phyloP scores from a whole-genome alignment of 2,329 filamentous ascomycete species.

The Septoria petroselini region DNA sequence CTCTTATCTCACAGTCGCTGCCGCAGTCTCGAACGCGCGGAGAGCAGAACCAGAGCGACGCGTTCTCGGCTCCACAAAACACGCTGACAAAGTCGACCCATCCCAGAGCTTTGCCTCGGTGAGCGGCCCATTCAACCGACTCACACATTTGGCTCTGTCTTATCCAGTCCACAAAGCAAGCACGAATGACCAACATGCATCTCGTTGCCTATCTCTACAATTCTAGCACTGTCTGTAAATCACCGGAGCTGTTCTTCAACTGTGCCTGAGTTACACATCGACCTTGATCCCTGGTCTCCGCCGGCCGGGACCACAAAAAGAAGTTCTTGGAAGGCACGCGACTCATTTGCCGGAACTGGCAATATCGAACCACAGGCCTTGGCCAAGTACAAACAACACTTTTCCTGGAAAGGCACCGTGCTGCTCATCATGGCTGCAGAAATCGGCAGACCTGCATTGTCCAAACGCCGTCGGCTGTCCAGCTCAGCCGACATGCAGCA shows the following conservation, averaged over 20 bases:
- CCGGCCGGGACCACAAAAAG: background rate
- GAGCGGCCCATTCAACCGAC: conserved; percentile 8
- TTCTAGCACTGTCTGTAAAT: background rate
- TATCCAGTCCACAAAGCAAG: conserved; percentile 7
- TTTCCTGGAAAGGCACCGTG: background rate
- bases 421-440: conserved; percentile 17
- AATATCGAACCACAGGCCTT: conserved; percentile 9
- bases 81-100: no score
- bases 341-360: conserved; percentile 9
- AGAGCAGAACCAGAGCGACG: no score
- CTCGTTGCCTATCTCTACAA: background rate
- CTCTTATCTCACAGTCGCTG: no score
- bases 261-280: background rate
- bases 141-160: conserved; percentile 3
- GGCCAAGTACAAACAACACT: background rate
- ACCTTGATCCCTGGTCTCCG: background rate
- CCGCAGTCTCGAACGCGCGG: no score
- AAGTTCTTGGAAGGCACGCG: conserved; percentile 8
- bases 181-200: conserved; percentile 9
- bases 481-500: conserved; percentile 46
- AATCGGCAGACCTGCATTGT: conserved; percentile 11
- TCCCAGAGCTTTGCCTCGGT: conserved; percentile 2
- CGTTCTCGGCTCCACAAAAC: no score
- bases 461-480: conserved; percentile 30
- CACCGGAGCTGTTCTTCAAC: background rate